A percentile compares a stretch with the other conserved stretches of the same genome.
These are phyloP conservation scores for Pyrenophora tritici-repentis DNA, from an alignment of 2,329 filamentous ascomycete genomes.

Conservation along the genomic window DNA sequence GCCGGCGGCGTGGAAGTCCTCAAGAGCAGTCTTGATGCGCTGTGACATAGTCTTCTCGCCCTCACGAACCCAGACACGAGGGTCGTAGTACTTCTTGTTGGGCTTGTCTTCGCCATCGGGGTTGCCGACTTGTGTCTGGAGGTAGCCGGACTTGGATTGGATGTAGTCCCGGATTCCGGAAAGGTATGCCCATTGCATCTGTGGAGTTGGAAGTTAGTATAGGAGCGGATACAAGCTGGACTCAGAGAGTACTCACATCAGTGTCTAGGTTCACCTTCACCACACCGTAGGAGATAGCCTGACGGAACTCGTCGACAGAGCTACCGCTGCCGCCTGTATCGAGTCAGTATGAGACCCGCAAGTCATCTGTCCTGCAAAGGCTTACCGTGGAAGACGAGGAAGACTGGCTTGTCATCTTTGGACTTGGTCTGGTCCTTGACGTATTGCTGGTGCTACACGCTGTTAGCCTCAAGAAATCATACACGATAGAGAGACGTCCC, in stretches of 20 bases:
- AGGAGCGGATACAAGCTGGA: background rate
- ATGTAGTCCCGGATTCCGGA: slow-evolving; percentile 92
- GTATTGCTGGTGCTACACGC: slow-evolving; percentile 85
- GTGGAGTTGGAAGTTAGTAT: background rate
- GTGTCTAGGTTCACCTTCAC: slow-evolving; percentile 99
- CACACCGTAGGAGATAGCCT: slow-evolving; percentile 71
- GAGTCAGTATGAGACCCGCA: too few relatives aligned
- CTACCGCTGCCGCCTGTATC: slow-evolving; percentile 76
- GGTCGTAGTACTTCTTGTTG: slow-evolving; percentile 88
- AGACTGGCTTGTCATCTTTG: slow-evolving; percentile 68
- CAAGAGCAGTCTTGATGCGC: slow-evolving; percentile 78
- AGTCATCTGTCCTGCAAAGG: too few relatives aligned
- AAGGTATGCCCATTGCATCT: slow-evolving; percentile 84
- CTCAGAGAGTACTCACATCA: slow-evolving; percentile 54
- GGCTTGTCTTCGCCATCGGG: slow-evolving; percentile 95
- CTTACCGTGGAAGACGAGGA: slow-evolving; percentile 92
- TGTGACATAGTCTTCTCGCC: slow-evolving; percentile 91
- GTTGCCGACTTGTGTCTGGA: slow-evolving; percentile 86
- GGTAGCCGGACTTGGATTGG: slow-evolving; percentile 88
- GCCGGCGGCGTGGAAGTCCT: slow-evolving; percentile 87
- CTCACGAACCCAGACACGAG: slow-evolving; percentile 92
- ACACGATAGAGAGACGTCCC: too few relatives aligned
- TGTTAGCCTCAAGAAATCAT: too few relatives aligned
- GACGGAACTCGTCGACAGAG: slow-evolving; percentile 81
- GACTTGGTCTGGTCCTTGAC: slow-evolving; percentile 71